Percentiles rank a stretch among this genome's conserved stretches.
Conservation (phyloP, 192 early-diverging fungal species). For the Dissophora globulifera region DNA sequence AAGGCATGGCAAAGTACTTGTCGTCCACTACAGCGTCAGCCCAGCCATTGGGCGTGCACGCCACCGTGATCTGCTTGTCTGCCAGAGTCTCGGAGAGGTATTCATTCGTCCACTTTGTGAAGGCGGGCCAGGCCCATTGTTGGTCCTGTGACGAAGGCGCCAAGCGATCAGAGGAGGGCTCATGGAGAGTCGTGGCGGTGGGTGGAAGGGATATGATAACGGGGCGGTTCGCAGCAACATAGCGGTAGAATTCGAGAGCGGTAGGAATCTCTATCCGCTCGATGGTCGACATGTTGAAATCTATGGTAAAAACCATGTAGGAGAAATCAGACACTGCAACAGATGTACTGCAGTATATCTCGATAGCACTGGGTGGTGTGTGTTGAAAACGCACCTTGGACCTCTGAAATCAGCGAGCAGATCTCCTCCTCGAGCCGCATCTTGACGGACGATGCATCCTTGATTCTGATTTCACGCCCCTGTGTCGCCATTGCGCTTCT, state of each 20-base stretch:
- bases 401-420: slow-evolving; percentile 34
- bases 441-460: slow-evolving; percentile 23
- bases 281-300: slow-evolving; percentile 41
- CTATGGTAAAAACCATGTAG: no score
- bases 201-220: slow-evolving; percentile 52
- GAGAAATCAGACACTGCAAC: no score
- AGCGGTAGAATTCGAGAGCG: slow-evolving; percentile 54
- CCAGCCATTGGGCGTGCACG: slow-evolving; percentile 55
- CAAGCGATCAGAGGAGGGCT: slow-evolving; percentile 18
- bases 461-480: slow-evolving; percentile 4
- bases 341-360: no score
- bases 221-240: slow-evolving; percentile 57
- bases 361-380: no score
- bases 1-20: slow-evolving; percentile 61
- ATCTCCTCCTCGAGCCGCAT: slow-evolving; percentile 50
- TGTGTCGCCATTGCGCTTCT: neutral
- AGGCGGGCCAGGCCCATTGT: slow-evolving; percentile 56
- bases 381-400: slow-evolving; percentile 26
- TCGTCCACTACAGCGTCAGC: slow-evolving; percentile 61
- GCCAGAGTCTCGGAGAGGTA: slow-evolving; percentile 52
- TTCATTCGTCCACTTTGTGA: slow-evolving; percentile 60
- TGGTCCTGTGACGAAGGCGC: neutral
- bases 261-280: slow-evolving; percentile 53
- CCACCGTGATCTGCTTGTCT: slow-evolving; percentile 53
- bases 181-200: slow-evolving; percentile 11